These are phyloP conservation scores for Mucor sp. DNA, from an alignment of 371 early-diverging fungal species.

Conservation along the genomic window DNA sequence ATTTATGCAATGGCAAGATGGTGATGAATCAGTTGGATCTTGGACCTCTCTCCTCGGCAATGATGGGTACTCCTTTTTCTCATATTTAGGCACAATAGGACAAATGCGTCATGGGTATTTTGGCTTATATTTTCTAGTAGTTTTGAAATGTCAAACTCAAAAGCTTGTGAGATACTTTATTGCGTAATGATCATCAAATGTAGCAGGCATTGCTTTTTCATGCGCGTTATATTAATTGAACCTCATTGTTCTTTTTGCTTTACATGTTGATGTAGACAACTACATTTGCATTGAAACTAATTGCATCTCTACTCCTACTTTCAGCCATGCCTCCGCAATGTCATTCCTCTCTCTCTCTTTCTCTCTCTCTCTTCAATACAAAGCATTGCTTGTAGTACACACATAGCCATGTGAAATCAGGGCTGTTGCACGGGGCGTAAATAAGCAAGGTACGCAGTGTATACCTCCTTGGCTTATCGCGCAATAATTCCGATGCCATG, in stretches of 20 bases:
- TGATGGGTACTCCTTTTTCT: neutral
- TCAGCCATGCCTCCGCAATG: neutral
- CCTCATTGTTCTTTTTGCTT: neutral
- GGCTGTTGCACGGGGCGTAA: neutral
- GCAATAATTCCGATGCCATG: neutral
- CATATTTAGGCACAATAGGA: no score
- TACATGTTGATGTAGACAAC: neutral
- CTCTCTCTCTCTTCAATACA: neutral
- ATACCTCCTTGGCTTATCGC: neutral
- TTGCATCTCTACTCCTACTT: neutral
- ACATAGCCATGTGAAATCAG: constrained; percentile 6
- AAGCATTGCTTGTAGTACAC: neutral
- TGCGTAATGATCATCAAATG: neutral
- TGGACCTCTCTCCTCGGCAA: neutral
- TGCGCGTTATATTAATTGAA: neutral
- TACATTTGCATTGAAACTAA: neutral
- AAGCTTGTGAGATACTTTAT: no score
- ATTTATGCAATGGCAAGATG: neutral
- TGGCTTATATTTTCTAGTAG: no score
- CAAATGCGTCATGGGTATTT: no score
- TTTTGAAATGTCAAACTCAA: no score
- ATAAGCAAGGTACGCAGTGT: neutral
- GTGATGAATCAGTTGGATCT: neutral
- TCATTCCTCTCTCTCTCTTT: neutral
- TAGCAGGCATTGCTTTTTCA: neutral